Conservation (phyloP, 495 filamentous ascomycete species). For the Aeminium ludgeri region DNA sequence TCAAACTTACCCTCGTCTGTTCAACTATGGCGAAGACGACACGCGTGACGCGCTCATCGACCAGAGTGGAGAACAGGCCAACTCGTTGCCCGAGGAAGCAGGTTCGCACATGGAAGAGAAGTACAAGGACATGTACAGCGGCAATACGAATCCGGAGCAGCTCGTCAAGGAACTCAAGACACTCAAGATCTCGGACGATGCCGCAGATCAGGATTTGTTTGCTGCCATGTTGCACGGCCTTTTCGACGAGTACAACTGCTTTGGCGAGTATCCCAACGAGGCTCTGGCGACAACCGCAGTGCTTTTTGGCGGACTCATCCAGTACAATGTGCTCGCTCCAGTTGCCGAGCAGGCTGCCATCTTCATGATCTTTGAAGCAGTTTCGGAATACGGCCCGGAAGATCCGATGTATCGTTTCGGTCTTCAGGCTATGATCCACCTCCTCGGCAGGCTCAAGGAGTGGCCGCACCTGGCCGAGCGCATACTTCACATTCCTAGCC, state of each 20-base stretch:
- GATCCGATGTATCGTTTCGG: conserved; percentile 96
- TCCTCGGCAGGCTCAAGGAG: conserved; percentile 64
- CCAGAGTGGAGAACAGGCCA: conserved; percentile 33
- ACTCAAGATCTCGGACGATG: conserved; percentile 71
- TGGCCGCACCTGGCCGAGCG: conserved; percentile 82
- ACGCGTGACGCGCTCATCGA: conserved; percentile 73
- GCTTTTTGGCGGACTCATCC: conserved; percentile 92
- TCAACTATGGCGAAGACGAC: conserved; percentile 91
- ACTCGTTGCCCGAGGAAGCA: conserved; percentile 58
- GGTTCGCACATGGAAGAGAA: conserved; percentile 89
- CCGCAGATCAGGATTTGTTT: conserved; percentile 80
- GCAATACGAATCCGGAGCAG: conserved; percentile 61
- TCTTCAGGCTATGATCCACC: conserved; percentile 83
- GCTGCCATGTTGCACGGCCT: conserved; percentile 97
- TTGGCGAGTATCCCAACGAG: conserved; percentile 80
- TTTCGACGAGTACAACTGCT: conserved; percentile 94
- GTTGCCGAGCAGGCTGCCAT: conserved; percentile 82
- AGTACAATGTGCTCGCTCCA: conserved; percentile 71
- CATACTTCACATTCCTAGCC: conserved; percentile 58
- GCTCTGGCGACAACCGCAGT: conserved; percentile 90
- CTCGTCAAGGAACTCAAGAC: conserved; percentile 64
- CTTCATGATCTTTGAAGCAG: conserved; percentile 91
- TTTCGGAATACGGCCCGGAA: conserved; percentile 61
- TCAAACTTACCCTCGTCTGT: conserved; percentile 81
- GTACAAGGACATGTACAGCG: conserved; percentile 90